Evolutionary conservation across 1,284 basidiomycete genomes (phyloP).

Genomic region (Tylopilus sp.): DNA sequence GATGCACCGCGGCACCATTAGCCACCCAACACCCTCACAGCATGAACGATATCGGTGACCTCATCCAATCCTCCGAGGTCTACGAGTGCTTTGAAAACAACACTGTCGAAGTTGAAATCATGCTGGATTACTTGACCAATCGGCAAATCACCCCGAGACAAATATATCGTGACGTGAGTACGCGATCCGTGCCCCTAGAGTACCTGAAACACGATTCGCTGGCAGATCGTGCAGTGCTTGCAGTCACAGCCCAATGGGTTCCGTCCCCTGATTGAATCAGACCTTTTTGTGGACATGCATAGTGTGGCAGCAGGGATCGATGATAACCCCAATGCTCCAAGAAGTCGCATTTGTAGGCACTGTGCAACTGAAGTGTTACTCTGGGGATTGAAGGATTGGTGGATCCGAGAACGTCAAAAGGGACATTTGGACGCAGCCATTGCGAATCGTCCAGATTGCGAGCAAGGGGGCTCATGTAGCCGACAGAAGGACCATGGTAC

Average conservation of each 20-base stretch:
- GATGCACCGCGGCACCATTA: constrained; percentile 61
- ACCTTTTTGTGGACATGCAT: constrained; percentile 66
- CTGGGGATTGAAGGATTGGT: constrained; percentile 74
- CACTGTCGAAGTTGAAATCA: constrained; percentile 70
- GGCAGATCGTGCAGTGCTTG: constrained; percentile 58
- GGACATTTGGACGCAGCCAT: constrained; percentile 55
- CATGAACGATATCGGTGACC: constrained; percentile 59
- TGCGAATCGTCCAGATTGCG: constrained; percentile 58
- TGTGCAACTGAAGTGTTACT: constrained; percentile 71
- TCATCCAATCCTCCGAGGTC: constrained; percentile 67
- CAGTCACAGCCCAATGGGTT: constrained; percentile 60
- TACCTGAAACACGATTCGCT: constrained; percentile 4
- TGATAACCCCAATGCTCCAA: constrained; percentile 51
- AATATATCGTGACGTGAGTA: constrained; percentile 67
- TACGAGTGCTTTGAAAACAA: constrained; percentile 77
- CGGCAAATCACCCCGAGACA: constrained; percentile 58
- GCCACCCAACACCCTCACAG: constrained; percentile 62
- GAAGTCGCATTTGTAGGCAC: constrained; percentile 57
- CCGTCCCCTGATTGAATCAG: constrained; percentile 58
- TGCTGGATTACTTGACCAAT: constrained; percentile 68
- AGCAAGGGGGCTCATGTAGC: constrained; percentile 51
- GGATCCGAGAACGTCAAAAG: constrained; percentile 68
- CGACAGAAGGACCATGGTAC: constrained; percentile 62
- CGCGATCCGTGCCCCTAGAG: constrained; percentile 4
- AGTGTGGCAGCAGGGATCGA: constrained; percentile 50